A percentile compares a stretch with the other conserved stretches of the same genome.
Conservation (phyloP, 2,329 filamentous ascomycete genomes). For the Xylariaceae sp. region DNA sequence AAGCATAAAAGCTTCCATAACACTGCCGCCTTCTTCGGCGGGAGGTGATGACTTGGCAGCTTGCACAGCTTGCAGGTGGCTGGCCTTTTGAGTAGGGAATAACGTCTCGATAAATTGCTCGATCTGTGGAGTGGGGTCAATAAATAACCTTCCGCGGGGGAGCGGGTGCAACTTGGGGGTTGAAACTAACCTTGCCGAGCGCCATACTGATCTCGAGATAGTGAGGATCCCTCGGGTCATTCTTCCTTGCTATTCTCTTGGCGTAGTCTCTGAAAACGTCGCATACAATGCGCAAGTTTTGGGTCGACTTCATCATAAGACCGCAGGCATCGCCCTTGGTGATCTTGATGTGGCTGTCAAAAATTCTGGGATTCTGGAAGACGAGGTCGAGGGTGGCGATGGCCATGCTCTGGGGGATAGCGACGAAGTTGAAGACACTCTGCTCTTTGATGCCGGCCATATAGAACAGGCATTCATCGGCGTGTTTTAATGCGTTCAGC, state of each 20-base stretch:
- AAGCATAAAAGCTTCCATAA: conserved; percentile 63
- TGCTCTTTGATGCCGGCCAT: conserved; percentile 93
- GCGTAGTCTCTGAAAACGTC: conserved; percentile 76
- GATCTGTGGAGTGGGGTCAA: conserved; percentile 61
- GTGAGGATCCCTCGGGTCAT: conserved; percentile 87
- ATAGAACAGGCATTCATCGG: conserved; percentile 94
- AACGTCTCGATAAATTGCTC: conserved; percentile 94
- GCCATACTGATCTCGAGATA: conserved; percentile 88
- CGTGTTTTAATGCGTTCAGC: conserved; percentile 79
- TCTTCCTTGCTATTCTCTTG: conserved; percentile 85
- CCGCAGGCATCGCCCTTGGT: conserved; percentile 90
- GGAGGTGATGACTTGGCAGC: conserved; percentile 31
- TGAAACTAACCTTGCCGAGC: conserved; percentile 67
- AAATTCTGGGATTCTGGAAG: conserved; percentile 86
- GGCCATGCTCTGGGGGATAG: conserved; percentile 95
- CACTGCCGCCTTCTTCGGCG: conserved; percentile 43
- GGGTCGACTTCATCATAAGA: conserved; percentile 88
- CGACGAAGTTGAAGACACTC: conserved; percentile 98
- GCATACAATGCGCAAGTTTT: conserved; percentile 79
- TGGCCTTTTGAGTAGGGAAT: conserved; percentile 79
- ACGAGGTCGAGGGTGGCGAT: conserved; percentile 90
- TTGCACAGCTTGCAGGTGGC: conserved; percentile 45
- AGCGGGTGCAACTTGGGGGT: neutral
- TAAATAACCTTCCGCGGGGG: conserved; percentile 8
- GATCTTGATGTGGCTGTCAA: conserved; percentile 89